Conservation (phyloP, 768 basidiomycete species). For the Coprinopsis strossmayeri region DNA sequence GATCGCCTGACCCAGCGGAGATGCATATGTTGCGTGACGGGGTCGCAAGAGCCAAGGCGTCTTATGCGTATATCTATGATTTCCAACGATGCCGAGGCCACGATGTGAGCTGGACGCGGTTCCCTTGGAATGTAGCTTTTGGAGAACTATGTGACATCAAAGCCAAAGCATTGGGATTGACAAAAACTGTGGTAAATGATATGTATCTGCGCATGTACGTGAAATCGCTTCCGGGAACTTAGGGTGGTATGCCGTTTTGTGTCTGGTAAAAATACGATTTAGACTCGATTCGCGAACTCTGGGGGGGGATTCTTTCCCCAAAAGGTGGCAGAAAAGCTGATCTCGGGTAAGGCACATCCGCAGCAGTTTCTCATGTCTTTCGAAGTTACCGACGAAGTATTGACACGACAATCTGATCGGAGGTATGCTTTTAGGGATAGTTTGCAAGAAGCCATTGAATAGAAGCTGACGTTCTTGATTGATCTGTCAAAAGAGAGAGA, state of each 20-base stretch:
- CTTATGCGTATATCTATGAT: constrained; percentile 47
- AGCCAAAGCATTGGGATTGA: constrained; percentile 29
- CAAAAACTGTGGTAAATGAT: constrained; percentile 33
- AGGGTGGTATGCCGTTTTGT: neutral
- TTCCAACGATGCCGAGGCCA: constrained; percentile 12
- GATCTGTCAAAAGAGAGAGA: neutral
- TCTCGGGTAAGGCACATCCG: no score
- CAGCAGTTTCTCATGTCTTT: no score
- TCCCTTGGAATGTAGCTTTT: constrained; percentile 46
- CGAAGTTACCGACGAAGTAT: no score
- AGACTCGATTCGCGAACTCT: no score
- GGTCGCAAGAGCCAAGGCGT: constrained; percentile 38
- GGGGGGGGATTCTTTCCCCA: no score
- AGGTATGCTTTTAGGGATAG: no score
- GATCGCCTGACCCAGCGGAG: constrained; percentile 16
- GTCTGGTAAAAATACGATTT: no score
- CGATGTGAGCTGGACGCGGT: constrained; percentile 25
- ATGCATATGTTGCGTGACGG: constrained; percentile 26
- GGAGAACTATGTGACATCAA: constrained; percentile 49
- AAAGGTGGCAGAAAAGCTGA: no score
- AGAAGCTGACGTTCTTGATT: no score
- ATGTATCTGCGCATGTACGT: constrained; percentile 42
- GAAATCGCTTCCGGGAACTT: constrained; percentile 18
- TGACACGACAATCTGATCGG: no score
- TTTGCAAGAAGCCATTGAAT: no score